Evolutionary conservation across 441 rosid genomes (phyloP), one percentile per base, ranked within the genome.

Genomic region (Corymbia calophylla): DNA sequence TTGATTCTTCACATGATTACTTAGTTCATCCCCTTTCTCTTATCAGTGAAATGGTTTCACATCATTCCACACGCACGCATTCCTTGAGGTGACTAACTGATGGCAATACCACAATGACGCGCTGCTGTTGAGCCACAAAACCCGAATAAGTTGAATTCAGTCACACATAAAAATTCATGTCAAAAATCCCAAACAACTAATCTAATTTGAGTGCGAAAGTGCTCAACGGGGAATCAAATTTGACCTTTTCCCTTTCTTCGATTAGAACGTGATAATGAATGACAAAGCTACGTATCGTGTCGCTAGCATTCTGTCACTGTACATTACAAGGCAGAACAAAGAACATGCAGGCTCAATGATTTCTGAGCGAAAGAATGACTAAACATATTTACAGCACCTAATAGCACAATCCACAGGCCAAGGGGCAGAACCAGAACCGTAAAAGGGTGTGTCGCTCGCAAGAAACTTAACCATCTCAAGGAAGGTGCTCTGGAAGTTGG

Each of bases 291-390:
- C 12, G 29, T 1, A 77, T 44, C 5, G 18, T 9, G 10, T 14
- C 17, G 84, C 51, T 1, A 77, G 53, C 51, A 44, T 77, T 44
- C 51, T 44, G n/a, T 27, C 12, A 39, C 84, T 77, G 84, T 77
- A 77, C 84, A 77, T 77, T 77, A 77, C 84, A 77, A 77, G n/a
- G 84, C 84, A 44, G 23, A 73, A 70, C 5, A 25, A 77, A 77
- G 51, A 44, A 44, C 84, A 44, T 44, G 84, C 29, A 27, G 53
- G 51, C 84, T 77, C 84, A 27, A 44, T 44, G 51, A 49, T 58
- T 47, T 84, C 87, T 23, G 80, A 88, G 90, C 87, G 1, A 88
- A 88, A 88, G 87, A 88, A 88, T 82, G 80, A 86, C 60, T 53
- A 58, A 4, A 35, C 48, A 56, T 84, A 88, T 88, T 7, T 88